Evolutionary conservation across 148 eudicot species (phyloP), one percentile per base, ranked within the genome.

Genomic region (Vaccinium macrocarpon): DNA sequence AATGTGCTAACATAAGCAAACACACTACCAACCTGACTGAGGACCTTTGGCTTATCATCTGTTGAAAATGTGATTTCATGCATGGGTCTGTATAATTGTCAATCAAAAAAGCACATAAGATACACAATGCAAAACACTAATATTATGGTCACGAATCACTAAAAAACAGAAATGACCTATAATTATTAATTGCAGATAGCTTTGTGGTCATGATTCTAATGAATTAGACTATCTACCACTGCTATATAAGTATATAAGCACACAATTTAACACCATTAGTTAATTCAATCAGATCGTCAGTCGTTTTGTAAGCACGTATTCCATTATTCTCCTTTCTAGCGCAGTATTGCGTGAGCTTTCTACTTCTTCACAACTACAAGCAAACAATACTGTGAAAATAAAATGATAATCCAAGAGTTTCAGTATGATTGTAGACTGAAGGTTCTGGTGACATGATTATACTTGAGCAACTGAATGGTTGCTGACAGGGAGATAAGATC

Each of bases 31-130:
- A 94, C 97, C 94, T 94, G 97, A 85, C 97, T 94, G 77, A 94
- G 91, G 74, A 94, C 89, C 89, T 94, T 94, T 89, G 97, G 97
- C 84, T 92, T 94, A 91, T 94, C 97, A 79, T 92, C 91, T 35
- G 97, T 88, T 85, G 97, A 92, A 85, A 94, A 94, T 81, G 97
- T 94, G 57, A 94, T 91, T 88, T 94, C 97, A 70, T 94, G 95
- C 95, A 94, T 90, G 85, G 94, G 93, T 90, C 97, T 94, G 90
- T 88, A 91, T 48, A 81, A 87, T 55, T 72, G 82, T 42, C 53
- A 79, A 74, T 29, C 29, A 80, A 18, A 62, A 32, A 59, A 74
- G 80, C 66, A 61, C 7, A 52, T 85, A 86, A 86, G 90, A 35
- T 81, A n/a, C 3, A 42, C 27, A n/a, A 25, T 72, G 64, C 56